Percentiles rank a stretch among this genome's conserved stretches.
Evolutionary conservation across 257 asterid species (phyloP).

Genomic region (Nicotiana knightiana): DNA sequence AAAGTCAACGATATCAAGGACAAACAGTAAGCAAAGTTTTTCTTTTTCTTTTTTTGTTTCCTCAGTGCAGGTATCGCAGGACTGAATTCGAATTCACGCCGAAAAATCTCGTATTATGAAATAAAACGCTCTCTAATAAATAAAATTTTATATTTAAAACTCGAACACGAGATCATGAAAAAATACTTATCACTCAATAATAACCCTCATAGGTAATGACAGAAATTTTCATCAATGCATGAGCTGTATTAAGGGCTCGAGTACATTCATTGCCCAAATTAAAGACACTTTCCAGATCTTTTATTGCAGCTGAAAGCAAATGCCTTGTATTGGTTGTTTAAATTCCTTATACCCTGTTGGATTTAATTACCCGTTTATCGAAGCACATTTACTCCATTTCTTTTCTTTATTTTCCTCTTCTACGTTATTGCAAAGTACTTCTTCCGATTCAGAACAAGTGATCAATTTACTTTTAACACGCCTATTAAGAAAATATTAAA

Average conservation of each 20-base stretch:
- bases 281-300: not conserved
- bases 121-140: too few species aligned
- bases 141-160: too few species aligned
- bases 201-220: too few species aligned
- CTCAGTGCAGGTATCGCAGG: fast-evolving
- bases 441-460: too few species aligned
- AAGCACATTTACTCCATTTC: not conserved
- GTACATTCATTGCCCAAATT: not conserved
- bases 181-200: too few species aligned
- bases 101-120: fast-evolving
- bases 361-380: not conserved
- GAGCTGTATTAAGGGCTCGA: not conserved
- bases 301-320: not conserved
- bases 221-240: not conserved
- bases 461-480: too few species aligned
- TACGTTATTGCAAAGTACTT: not conserved
- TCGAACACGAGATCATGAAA: too few species aligned
- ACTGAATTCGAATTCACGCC: fast-evolving
- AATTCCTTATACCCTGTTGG: not conserved
- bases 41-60: too few species aligned
- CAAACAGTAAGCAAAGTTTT: not conserved
- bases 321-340: not conserved
- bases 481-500: too few species aligned
- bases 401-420: not conserved
- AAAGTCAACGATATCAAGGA: not conserved